Percentiles rank a stretch among this genome's conserved stretches.
Conservation (phyloP, 83 land plant genomes). For the Thuja plicata region DNA sequence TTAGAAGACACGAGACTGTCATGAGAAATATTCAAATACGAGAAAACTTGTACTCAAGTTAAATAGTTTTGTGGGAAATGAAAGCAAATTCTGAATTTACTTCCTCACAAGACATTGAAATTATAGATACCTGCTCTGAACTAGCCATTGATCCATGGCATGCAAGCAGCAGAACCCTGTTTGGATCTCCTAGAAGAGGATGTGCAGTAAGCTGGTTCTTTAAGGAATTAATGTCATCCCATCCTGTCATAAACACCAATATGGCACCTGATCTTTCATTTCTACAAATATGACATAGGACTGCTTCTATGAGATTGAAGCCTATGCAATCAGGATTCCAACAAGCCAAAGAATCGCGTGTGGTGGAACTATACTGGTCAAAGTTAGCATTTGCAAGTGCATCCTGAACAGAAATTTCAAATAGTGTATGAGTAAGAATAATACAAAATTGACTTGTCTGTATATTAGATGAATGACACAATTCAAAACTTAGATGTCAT, state of each 20-base stretch:
- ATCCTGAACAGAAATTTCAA: constrained; percentile 48
- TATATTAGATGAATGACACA: neutral
- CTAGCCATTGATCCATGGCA: constrained; percentile 99
- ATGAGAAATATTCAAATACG: neutral
- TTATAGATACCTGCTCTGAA: constrained; percentile 79
- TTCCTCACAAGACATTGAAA: neutral
- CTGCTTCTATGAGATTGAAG: constrained; percentile 84
- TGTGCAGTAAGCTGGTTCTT: constrained; percentile 76
- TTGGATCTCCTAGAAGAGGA: constrained; percentile 77
- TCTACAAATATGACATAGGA: constrained; percentile 65
- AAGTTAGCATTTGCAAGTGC: constrained; percentile 74
- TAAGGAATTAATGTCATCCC: constrained; percentile 94
- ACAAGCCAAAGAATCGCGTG: constrained; percentile 76
- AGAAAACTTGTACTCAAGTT: neutral
- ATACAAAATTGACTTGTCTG: neutral
- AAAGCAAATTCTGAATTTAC: neutral
- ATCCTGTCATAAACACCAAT: constrained; percentile 97
- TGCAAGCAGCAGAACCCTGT: constrained; percentile 65
- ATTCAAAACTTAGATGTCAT: constrained; percentile 1
- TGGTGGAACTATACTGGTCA: constrained; percentile 49
- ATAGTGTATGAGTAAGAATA: constrained; percentile 1
- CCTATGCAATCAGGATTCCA: constrained; percentile 97
- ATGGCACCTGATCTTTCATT: constrained; percentile 85
- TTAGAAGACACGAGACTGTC: neutral
- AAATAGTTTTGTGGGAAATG: constrained; percentile 11